These are phyloP conservation scores for Articulospora tetracladia DNA, from an alignment of 495 filamentous ascomycete genomes.

Conservation along the genomic window DNA sequence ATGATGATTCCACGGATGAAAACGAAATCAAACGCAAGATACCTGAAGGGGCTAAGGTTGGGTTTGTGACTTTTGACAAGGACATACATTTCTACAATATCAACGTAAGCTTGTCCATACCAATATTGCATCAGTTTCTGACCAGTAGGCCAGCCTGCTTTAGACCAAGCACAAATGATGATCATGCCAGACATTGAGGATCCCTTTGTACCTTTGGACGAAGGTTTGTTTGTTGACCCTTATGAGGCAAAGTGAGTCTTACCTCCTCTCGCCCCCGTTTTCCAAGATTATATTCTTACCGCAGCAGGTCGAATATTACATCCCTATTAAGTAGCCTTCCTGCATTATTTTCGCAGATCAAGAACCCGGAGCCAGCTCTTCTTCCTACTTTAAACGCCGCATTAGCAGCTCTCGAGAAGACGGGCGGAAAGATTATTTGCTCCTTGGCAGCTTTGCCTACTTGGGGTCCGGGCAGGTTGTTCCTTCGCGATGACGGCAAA, in stretches of 20 bases:
- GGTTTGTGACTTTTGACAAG: slow-evolving; percentile 93
- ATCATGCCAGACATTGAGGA: slow-evolving; percentile 98
- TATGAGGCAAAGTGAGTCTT: slow-evolving; percentile 74
- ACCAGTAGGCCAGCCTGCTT: slow-evolving; percentile 46
- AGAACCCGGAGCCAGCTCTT: slow-evolving; percentile 84
- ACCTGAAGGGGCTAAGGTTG: slow-evolving; percentile 79
- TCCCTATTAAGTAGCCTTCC: slow-evolving; percentile 79
- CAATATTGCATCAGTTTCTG: background rate
- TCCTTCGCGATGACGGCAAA: slow-evolving; percentile 83
- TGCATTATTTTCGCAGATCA: slow-evolving; percentile 76
- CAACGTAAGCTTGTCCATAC: slow-evolving; percentile 52
- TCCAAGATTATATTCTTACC: background rate
- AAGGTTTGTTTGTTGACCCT: slow-evolving; percentile 93
- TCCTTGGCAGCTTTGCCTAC: slow-evolving; percentile 80
- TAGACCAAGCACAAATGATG: slow-evolving; percentile 95
- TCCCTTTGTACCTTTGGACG: slow-evolving; percentile 88
- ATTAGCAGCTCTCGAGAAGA: slow-evolving; percentile 72
- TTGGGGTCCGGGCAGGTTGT: slow-evolving; percentile 80
- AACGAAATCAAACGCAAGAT: slow-evolving; percentile 54
- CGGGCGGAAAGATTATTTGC: slow-evolving; percentile 91
- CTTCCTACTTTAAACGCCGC: slow-evolving; percentile 80
- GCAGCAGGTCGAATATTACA: slow-evolving; percentile 66
- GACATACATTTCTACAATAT: slow-evolving; percentile 98
- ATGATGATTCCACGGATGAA: slow-evolving; percentile 36
- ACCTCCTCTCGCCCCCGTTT: too few relatives aligned